Base-by-base conservation (phyloP, 2,329 filamentous ascomycete species). In the Ascochyta koolunga region DNA sequence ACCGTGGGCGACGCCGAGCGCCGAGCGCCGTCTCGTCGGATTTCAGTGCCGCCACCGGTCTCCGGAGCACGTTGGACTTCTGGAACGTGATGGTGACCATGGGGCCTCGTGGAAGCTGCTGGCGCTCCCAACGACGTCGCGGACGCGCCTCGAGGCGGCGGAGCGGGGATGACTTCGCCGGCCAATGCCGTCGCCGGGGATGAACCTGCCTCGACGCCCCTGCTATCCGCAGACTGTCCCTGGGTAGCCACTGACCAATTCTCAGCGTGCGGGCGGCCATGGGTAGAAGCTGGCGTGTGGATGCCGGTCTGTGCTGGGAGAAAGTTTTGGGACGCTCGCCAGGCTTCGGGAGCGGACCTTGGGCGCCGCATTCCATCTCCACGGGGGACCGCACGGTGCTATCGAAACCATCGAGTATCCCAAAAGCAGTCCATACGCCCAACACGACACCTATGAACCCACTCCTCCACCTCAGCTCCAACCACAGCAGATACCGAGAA, bases 151-250 rank as follows among this genome's bases (percentile, higher is more conserved):
- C n/a, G n/a, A n/a, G 90, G 62, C 95, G 84, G 48, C 92, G 87
- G 58, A 96, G 80, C 15, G 95, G n/a, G n/a, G n/a, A n/a, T 95
- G 75, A 99, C 96, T 69, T 98, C 92, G 53, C 93, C 95, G 7
- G 95, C 95, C 82, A 97, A 99, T 99, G 78, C 95, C 95, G 80
- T 99, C 95, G 73, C 95, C 95, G 69, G 95, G 90, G 75, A 99
- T 98, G 69, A 98, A 90, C 93, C 93, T 96, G 60, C 2, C 7
- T 1, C 18, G 16, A 58, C 55, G 53, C 47, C 36, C 13, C 8
- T n/a, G 8, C 4, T 4, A 10, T 13, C 15, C 11, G 5, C 19
- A 25, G 0, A 4, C 10, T 15, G 5, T 13, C 18, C 21, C n/a
- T 31, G n/a, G 22, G 10, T 2, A 21, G 5, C 22, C 5, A 4